Evolutionary conservation across 2,329 filamentous ascomycete genomes (phyloP).

Genomic region (Monilinia aucupariae): DNA sequence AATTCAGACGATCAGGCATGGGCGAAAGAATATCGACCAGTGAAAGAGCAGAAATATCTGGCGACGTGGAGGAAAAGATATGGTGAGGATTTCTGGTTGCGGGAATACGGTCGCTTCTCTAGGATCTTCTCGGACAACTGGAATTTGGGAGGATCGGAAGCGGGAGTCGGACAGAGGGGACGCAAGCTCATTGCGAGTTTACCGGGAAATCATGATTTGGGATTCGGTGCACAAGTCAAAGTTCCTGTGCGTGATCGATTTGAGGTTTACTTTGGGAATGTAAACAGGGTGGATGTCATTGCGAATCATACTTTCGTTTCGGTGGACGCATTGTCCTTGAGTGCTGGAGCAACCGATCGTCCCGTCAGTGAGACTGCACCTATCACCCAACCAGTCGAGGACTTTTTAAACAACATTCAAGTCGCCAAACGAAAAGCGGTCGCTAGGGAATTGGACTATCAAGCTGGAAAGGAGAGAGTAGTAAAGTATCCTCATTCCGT

Average conservation of each 20-base stretch:
- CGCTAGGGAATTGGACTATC: conserved; percentile 60
- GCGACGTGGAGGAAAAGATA: conserved; percentile 70
- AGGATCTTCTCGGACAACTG: conserved; percentile 74
- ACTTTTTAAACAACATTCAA: conserved; percentile 68
- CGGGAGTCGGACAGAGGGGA: conserved; percentile 56
- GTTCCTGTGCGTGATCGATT: conserved; percentile 76
- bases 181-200: conserved; percentile 77
- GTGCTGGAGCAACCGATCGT: conserved; percentile 55
- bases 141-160: conserved; percentile 50
- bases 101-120: conserved; percentile 82
- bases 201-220: conserved; percentile 92
- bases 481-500: conserved; percentile 53
- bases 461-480: conserved; percentile 53
- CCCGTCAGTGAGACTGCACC: conserved; percentile 43
- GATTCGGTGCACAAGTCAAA: conserved; percentile 83
- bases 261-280: conserved; percentile 79
- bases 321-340: conserved; percentile 81
- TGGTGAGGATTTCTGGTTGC: conserved; percentile 75
- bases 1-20: conserved; percentile 55
- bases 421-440: conserved; percentile 61
- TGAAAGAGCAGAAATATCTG: conserved; percentile 48
- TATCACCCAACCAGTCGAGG: conserved; percentile 70
- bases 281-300: conserved; percentile 85
- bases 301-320: conserved; percentile 96
- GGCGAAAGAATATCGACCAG: conserved; percentile 47